A percentile compares a stretch with the other conserved stretches of the same genome.
phyloP scores from a whole-genome alignment of 768 basidiomycete genomes.

The Suillus ampliporus region DNA sequence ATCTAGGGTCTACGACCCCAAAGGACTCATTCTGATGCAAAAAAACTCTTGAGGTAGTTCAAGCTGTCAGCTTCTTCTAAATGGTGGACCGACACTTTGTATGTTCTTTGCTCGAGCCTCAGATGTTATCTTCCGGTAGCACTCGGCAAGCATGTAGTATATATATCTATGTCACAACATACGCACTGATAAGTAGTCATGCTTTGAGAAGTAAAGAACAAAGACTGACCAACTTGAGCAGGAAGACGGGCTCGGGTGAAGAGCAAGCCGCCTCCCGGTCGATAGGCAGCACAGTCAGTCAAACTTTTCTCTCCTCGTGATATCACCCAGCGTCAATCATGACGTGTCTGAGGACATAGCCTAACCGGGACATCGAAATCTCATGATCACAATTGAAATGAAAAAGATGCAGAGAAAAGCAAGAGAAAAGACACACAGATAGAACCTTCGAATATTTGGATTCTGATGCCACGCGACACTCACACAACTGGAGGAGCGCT shows the following conservation, averaged over 20 bases:
- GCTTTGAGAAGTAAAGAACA: background rate
- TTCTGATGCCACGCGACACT: background rate
- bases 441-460: background rate
- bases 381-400: background rate
- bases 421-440: slow-evolving; percentile 2
- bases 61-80: background rate
- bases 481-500: background rate
- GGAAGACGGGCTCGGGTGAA: background rate
- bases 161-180: background rate
- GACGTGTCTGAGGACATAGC: background rate
- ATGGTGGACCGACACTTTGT: background rate
- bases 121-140: background rate
- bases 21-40: too few species aligned
- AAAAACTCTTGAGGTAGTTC: background rate
- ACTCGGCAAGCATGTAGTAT: background rate
- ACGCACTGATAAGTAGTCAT: background rate
- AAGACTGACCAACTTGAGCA: background rate
- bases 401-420: background rate
- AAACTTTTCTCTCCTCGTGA: background rate
- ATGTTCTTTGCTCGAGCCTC: background rate
- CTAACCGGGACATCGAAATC: background rate
- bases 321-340: background rate
- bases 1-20: too few species aligned
- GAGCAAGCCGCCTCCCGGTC: background rate
- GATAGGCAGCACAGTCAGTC: background rate